phyloP scores from a whole-genome alignment of 2,329 filamentous ascomycete genomes.

The Huntiella decipiens region DNA sequence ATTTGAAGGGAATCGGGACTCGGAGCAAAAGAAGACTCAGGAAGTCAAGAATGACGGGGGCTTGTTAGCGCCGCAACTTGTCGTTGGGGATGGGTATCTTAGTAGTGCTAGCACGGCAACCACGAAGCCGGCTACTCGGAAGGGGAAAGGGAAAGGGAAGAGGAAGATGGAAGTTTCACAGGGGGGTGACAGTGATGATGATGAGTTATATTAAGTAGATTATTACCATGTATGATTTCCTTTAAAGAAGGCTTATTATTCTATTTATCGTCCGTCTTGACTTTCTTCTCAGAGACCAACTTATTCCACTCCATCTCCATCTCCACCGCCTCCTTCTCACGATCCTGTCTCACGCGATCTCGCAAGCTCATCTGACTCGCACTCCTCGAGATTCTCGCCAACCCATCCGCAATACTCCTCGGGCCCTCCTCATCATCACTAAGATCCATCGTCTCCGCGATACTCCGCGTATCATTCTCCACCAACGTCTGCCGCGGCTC shows the following conservation, averaged over 20 bases:
- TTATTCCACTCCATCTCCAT: slow-evolving; percentile 11
- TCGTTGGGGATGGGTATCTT: slow-evolving; percentile 1
- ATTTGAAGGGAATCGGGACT: slow-evolving; percentile 48
- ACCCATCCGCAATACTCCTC: slow-evolving; percentile 7
- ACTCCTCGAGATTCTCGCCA: slow-evolving; percentile 6
- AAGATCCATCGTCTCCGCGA: slow-evolving; percentile 10
- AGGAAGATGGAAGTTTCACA: slow-evolving; percentile 26
- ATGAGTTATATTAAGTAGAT: slow-evolving; percentile 29
- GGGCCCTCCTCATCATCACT: slow-evolving; percentile 8
- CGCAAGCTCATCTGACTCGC: slow-evolving; percentile 4
- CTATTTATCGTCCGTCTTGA: slow-evolving; percentile 1
- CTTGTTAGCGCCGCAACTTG: neutral
- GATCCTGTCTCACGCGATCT: slow-evolving; percentile 8
- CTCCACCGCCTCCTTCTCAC: slow-evolving; percentile 13
- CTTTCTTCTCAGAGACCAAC: slow-evolving; percentile 4
- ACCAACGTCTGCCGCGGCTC: slow-evolving; percentile 6
- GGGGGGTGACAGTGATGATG: slow-evolving; percentile 36
- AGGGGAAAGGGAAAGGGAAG: slow-evolving; percentile 10
- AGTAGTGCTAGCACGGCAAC: slow-evolving; percentile 9
- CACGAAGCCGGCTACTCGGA: slow-evolving; percentile 12
- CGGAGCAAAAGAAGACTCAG: slow-evolving; percentile 8
- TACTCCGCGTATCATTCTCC: slow-evolving; percentile 7
- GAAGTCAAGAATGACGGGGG: neutral
- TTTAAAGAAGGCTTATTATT: neutral
- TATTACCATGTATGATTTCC: neutral